Evolutionary conservation across 768 basidiomycete species (phyloP), one percentile per base, ranked within the genome.

Genomic region (Trametopsis cervina): DNA sequence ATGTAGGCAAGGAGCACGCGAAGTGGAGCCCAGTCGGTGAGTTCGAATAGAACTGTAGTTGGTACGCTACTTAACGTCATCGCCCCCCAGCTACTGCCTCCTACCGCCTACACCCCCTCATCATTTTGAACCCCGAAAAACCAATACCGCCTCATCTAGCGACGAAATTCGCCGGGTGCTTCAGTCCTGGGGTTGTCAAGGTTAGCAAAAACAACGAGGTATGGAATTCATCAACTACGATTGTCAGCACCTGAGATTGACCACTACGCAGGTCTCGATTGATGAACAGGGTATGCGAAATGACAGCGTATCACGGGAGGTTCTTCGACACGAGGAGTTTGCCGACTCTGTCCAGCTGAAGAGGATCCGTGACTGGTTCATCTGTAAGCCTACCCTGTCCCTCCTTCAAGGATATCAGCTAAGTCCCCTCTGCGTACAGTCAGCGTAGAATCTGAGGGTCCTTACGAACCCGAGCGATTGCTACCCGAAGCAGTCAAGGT

Each of bases 21-120:
- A 99, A 99, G 63, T 99, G 89, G 64, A 89, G 81, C 49, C 93
- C 96, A 24, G 96, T 98, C 44, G 91, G 93, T 89, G 57, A 48
- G 78, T 68, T 3, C 39, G 39, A 5, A 37, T 4, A 27, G 9
- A 9, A 29, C 52, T 25, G 18, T 9, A 39, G 37, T 5, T 35
- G 13, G 13, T 10, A 25, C 44, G 12, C 27, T 36, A n/a, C 9
- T 17, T 18, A 15, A 6, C 25, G 13, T 15, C 33, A 36, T 9
- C 21, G 18, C 11, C 37, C 21, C 9, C 22, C 18, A 93, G 95
- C 95, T 2, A 97, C 94, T 5, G 95, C 96, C 2, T 89, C 93
- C 0, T 99, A 98, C 62, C 87, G 96, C 42, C 75, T 96, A 4
- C 77, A 96, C 24, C 96, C 96, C 0, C 74, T 86, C 54, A 86